Conservation (phyloP, 177 flowering plant species). For the Viscum album region DNA sequence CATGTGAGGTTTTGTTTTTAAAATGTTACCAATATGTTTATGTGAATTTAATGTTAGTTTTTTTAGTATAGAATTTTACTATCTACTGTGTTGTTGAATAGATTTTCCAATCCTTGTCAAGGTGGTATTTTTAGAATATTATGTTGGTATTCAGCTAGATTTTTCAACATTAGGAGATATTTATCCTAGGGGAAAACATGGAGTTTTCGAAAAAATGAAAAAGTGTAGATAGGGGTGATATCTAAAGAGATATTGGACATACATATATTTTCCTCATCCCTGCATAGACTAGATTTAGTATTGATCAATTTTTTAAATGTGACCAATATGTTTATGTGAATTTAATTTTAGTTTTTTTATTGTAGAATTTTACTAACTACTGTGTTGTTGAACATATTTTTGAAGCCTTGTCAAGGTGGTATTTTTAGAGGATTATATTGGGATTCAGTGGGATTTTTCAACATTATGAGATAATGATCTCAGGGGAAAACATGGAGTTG, state of each 20-base stretch:
- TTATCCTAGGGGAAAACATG: conserved; percentile 66
- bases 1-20: too few species aligned
- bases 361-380: too few species aligned
- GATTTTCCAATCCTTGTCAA: conserved; percentile 65
- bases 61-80: background rate
- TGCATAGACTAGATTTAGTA: conserved; percentile 47
- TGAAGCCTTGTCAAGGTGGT: too few species aligned
- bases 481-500: too few species aligned
- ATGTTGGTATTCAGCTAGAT: conserved; percentile 62
- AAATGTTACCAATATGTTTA: background rate
- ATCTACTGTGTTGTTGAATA: conserved; percentile 21
- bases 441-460: too few species aligned
- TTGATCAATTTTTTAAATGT: too few species aligned
- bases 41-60: background rate
- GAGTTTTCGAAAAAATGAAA: conserved; percentile 75
- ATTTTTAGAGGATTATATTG: too few species aligned
- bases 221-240: conserved; percentile 74
- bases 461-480: too few species aligned
- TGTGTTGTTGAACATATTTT: too few species aligned
- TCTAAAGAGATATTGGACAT: conserved; percentile 69
- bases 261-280: conserved; percentile 88
- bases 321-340: too few species aligned
- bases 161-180: conserved; percentile 57
- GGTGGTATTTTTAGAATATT: conserved; percentile 71
- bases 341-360: too few species aligned